Evolutionary conservation across 306 rosid genomes (phyloP).

Genomic region (Pterocarpus macrocarpus): DNA sequence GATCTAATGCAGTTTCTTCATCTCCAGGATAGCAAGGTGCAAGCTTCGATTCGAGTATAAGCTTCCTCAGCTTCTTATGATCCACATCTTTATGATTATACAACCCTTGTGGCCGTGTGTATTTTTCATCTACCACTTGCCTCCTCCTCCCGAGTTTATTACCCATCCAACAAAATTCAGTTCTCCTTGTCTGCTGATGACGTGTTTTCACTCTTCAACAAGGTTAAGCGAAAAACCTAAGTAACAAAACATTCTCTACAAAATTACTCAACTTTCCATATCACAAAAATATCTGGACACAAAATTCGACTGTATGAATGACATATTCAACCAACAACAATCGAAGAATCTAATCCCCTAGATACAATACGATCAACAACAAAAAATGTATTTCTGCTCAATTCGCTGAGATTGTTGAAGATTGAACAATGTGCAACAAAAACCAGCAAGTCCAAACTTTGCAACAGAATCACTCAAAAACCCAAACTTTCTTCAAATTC

Average conservation of each 20-base stretch:
- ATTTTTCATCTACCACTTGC: constrained; percentile 90
- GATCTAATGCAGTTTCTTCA: constrained; percentile 71
- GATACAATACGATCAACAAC: constrained; percentile 43
- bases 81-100: constrained; percentile 97
- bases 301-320: constrained; percentile 23
- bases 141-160: constrained; percentile 96
- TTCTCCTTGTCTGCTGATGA: constrained; percentile 34
- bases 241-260: constrained; percentile 47
- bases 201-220: constrained; percentile 48
- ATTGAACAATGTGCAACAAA: constrained; percentile 3
- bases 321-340: constrained; percentile 30
- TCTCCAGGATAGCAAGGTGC: constrained; percentile 99
- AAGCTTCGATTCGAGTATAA: constrained; percentile 92
- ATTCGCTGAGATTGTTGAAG: constrained; percentile 25
- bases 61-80: constrained; percentile 96
- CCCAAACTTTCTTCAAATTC: constrained; percentile 26
- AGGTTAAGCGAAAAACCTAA: constrained; percentile 44
- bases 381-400: not conserved
- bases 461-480: constrained; percentile 31
- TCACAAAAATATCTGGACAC: constrained; percentile 12
- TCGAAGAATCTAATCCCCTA: constrained; percentile 5
- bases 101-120: constrained; percentile 95
- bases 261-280: constrained; percentile 26
- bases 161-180: constrained; percentile 75
- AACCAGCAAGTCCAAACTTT: constrained; percentile 22